These are phyloP conservation scores for Coemansia brasiliensis DNA, from an alignment of 192 early-diverging fungal genomes.

Conservation along the genomic window DNA sequence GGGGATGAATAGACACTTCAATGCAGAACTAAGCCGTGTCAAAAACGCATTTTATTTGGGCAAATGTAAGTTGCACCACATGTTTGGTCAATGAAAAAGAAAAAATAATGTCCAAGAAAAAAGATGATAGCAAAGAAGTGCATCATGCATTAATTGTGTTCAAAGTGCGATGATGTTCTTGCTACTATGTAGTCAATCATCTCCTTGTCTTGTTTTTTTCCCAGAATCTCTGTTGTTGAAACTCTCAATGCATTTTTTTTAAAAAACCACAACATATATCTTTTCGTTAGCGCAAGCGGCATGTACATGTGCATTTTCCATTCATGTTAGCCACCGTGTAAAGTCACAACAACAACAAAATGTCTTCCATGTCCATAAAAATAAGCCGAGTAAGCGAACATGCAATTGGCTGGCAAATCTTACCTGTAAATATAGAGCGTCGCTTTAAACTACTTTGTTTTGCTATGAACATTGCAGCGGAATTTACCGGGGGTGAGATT, in stretches of 20 bases:
- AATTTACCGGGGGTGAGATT: too few species aligned
- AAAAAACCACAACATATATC: neutral
- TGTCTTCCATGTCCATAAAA: neutral
- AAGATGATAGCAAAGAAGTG: neutral
- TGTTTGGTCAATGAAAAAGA: conserved; percentile 4
- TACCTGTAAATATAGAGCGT: too few species aligned
- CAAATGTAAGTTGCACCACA: conserved; percentile 2
- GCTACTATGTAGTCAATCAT: neutral
- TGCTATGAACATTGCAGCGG: too few species aligned
- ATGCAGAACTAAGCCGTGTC: conserved; percentile 2
- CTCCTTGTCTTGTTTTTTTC: neutral
- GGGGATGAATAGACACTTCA: neutral
- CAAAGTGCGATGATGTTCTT: conserved; percentile 13
- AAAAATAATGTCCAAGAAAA: neutral
- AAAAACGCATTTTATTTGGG: conserved; percentile 7
- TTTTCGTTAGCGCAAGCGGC: conserved; percentile 10
- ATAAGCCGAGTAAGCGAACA: too few species aligned
- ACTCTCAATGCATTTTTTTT: neutral
- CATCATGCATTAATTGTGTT: conserved; percentile 15
- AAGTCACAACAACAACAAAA: neutral
- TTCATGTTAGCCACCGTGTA: conserved; percentile 16
- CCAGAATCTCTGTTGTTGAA: neutral
- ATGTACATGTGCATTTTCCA: conserved; percentile 14
- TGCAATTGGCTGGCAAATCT: too few species aligned
- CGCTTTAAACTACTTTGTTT: too few species aligned